A percentile compares a stretch with the other conserved stretches of the same genome.
phyloP scores from a whole-genome alignment of 1,284 basidiomycete species.

The Chalciporus sp. region DNA sequence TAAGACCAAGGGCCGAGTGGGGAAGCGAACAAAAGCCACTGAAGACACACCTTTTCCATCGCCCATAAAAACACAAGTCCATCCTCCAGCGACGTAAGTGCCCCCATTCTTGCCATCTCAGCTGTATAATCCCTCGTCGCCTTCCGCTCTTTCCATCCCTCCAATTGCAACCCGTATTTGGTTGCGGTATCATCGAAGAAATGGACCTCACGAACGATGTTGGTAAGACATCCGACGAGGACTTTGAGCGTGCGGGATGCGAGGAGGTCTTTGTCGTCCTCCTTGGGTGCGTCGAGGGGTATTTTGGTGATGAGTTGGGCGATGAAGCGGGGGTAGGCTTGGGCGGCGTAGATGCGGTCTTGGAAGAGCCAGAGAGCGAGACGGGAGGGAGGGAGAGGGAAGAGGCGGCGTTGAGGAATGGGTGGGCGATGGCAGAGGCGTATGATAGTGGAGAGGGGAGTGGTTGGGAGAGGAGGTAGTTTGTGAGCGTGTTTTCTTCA shows the following conservation, averaged over 20 bases:
- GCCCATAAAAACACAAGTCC: slow-evolving; percentile 75
- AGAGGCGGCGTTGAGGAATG: slow-evolving; percentile 59
- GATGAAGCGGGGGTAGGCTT: slow-evolving; percentile 66
- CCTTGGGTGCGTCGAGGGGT: slow-evolving; percentile 43
- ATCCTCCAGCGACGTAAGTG: slow-evolving; percentile 54
- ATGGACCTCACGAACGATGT: slow-evolving; percentile 58
- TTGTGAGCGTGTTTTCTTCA: slow-evolving; percentile 8
- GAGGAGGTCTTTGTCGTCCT: background rate
- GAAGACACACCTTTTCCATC: slow-evolving; percentile 64
- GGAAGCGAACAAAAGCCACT: background rate
- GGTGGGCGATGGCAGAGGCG: slow-evolving; percentile 51
- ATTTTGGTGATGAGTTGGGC: slow-evolving; percentile 56
- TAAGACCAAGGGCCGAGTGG: background rate
- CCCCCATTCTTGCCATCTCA: slow-evolving; percentile 61
- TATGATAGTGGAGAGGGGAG: slow-evolving; percentile 40
- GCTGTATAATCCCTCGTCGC: slow-evolving; percentile 69
- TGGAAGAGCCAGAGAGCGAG: slow-evolving; percentile 66
- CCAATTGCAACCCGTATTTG: slow-evolving; percentile 47
- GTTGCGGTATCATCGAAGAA: slow-evolving; percentile 61
- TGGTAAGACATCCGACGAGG: slow-evolving; percentile 54
- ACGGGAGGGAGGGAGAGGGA: slow-evolving; percentile 45
- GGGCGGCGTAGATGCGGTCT: slow-evolving; percentile 70
- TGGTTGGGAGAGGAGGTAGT: slow-evolving; percentile 37
- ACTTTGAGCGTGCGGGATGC: slow-evolving; percentile 51
- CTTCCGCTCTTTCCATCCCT: slow-evolving; percentile 55